Percentiles rank a stretch among this genome's conserved stretches.
Conservation (phyloP, 108 stramenopile species). For the Skeletonema menzelii region DNA sequence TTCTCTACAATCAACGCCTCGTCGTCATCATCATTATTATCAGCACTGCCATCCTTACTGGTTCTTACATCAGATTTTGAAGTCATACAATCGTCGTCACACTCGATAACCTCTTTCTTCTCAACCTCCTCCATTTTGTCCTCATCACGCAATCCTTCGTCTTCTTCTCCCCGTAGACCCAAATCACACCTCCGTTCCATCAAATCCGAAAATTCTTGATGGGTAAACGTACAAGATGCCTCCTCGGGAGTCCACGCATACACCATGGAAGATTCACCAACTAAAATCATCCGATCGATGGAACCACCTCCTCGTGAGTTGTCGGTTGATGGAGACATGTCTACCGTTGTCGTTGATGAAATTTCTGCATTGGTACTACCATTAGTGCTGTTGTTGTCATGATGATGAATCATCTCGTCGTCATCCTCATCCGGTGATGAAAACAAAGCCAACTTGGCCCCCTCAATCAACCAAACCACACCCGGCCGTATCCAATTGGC, state of each 20-base stretch:
- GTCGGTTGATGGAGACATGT: slow-evolving; percentile 25
- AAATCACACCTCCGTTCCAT: slow-evolving; percentile 30
- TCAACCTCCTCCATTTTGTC: not conserved
- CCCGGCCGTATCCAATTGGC: slow-evolving; percentile 49
- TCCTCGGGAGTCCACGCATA: slow-evolving; percentile 53
- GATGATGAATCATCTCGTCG: slow-evolving; percentile 12
- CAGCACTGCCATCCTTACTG: not conserved
- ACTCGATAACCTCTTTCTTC: not conserved
- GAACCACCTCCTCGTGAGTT: slow-evolving; percentile 14
- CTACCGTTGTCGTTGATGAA: not conserved
- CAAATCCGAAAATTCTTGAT: slow-evolving; percentile 28
- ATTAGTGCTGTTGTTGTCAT: slow-evolving; percentile 3
- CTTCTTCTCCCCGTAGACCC: not conserved
- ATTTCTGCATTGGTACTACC: not conserved
- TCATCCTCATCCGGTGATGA: slow-evolving; percentile 16
- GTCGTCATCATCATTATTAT: not conserved
- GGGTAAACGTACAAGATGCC: slow-evolving; percentile 9
- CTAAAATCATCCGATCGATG: slow-evolving; percentile 46
- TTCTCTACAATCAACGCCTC: not conserved
- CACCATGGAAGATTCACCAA: slow-evolving; percentile 37
- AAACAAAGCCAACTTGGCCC: slow-evolving; percentile 46
- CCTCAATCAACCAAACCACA: slow-evolving; percentile 60
- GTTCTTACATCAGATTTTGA: not conserved
- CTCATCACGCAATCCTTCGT: slow-evolving; percentile 1
- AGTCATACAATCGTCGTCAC: not conserved